These are phyloP conservation scores for Huiozyma sinensis DNA, from an alignment of 805 yeast species.

Conservation along the genomic window DNA sequence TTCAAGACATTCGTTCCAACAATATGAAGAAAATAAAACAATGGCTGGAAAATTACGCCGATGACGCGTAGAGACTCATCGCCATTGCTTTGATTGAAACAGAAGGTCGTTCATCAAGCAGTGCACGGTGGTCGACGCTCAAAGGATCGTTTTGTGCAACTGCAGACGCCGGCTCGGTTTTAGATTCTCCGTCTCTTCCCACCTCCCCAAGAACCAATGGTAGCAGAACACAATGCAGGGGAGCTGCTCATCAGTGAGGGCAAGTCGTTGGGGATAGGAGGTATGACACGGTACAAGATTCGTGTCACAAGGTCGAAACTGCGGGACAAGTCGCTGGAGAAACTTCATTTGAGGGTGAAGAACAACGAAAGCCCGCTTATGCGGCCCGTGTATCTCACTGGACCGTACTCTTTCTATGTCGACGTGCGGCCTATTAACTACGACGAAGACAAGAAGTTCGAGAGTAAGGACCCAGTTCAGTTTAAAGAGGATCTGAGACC, in stretches of 20 bases:
- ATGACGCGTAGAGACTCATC: no score
- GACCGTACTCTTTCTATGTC: constrained; percentile 79
- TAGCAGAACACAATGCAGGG: constrained; percentile 3
- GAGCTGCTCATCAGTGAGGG: constrained; percentile 14
- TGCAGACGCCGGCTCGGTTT: no score
- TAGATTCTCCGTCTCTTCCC: not conserved
- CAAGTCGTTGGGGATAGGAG: constrained; percentile 21
- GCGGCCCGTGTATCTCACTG: constrained; percentile 77
- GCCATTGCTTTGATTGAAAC: no score
- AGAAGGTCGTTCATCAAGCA: no score
- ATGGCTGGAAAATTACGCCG: no score
- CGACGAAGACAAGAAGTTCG: constrained; percentile 35
- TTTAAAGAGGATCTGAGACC: constrained; percentile 55
- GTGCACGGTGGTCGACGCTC: no score
- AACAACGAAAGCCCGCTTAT: constrained; percentile 64
- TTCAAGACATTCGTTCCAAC: no score
- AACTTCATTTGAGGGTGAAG: constrained; percentile 40
- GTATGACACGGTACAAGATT: constrained; percentile 19
- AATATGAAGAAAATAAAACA: no score
- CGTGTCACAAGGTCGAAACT: constrained; percentile 7
- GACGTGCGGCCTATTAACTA: constrained; percentile 68
- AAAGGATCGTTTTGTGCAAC: no score
- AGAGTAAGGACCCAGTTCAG: constrained; percentile 30
- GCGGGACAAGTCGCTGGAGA: constrained; percentile 12
- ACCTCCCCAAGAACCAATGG: not conserved